Percentiles rank a stretch among this genome's conserved stretches.
These are phyloP conservation scores for Rostrohypoxylon terebratum DNA, from an alignment of 495 filamentous ascomycete species.

Conservation along the genomic window DNA sequence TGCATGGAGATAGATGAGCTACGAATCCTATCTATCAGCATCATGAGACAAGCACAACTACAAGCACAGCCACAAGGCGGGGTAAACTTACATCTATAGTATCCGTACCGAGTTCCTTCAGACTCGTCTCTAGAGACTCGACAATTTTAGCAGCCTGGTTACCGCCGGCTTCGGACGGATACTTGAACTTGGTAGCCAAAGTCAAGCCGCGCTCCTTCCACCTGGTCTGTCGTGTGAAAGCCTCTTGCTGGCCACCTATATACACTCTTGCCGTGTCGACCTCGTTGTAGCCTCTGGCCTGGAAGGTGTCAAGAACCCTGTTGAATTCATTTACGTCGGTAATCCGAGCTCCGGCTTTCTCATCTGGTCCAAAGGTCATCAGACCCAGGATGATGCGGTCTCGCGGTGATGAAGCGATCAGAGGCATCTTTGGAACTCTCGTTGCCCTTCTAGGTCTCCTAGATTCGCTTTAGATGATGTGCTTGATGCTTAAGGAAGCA, in stretches of 20 bases:
- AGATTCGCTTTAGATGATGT: neutral
- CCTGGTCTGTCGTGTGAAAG: slow-evolving; percentile 76
- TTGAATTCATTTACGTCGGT: slow-evolving; percentile 75
- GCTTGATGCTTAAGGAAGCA: neutral
- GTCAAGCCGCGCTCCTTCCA: slow-evolving; percentile 88
- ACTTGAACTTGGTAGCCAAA: slow-evolving; percentile 83
- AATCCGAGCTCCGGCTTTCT: slow-evolving; percentile 72
- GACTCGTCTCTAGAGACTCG: slow-evolving; percentile 69
- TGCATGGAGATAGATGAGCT: slow-evolving; percentile 88
- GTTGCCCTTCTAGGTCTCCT: neutral
- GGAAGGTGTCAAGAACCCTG: slow-evolving; percentile 73
- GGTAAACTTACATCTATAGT: slow-evolving; percentile 69
- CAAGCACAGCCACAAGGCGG: neutral
- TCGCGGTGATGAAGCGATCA: slow-evolving; percentile 57
- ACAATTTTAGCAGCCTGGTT: slow-evolving; percentile 72
- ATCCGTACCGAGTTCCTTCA: slow-evolving; percentile 80
- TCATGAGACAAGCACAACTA: neutral
- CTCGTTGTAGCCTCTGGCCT: slow-evolving; percentile 80
- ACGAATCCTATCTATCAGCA: slow-evolving; percentile 10
- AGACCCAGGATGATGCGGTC: slow-evolving; percentile 69
- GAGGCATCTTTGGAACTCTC: slow-evolving; percentile 57
- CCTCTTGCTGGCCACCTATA: slow-evolving; percentile 79
- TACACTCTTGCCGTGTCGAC: slow-evolving; percentile 85
- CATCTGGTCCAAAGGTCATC: slow-evolving; percentile 70
- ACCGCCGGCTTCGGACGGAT: slow-evolving; percentile 67